Evolutionary conservation across 768 basidiomycete species (phyloP).

Genomic region (Trametes meyenii): DNA sequence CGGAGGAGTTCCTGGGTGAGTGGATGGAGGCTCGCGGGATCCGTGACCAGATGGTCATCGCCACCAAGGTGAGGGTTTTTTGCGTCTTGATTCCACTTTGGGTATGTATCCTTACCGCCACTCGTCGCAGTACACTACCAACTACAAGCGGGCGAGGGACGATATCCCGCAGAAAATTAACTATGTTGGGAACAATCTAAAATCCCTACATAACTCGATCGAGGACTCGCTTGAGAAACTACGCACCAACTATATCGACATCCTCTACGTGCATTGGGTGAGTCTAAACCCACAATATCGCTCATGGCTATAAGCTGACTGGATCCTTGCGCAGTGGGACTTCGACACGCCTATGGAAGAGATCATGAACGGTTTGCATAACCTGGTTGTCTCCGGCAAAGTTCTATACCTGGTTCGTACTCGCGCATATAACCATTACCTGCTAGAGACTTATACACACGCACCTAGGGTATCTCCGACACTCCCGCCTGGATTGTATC

Average conservation of each 20-base stretch:
- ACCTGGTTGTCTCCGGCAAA: constrained; percentile 52
- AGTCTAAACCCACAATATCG: constrained; percentile 31
- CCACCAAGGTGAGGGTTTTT: constrained; percentile 42
- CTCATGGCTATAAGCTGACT: constrained; percentile 41
- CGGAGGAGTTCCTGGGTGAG: constrained; percentile 56
- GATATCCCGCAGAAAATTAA: constrained; percentile 26
- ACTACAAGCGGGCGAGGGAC: constrained; percentile 26
- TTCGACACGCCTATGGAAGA: constrained; percentile 55
- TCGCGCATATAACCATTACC: neutral
- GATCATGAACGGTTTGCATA: constrained; percentile 56
- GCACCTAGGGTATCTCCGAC: constrained; percentile 30
- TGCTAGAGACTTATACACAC: neutral
- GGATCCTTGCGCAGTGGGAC: constrained; percentile 54
- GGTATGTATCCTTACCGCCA: too few relatives aligned
- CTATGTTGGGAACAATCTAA: constrained; percentile 44
- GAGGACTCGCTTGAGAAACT: constrained; percentile 44
- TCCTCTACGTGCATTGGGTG: constrained; percentile 46
- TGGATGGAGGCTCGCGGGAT: constrained; percentile 49
- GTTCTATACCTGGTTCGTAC: constrained; percentile 39
- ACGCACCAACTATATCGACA: constrained; percentile 47
- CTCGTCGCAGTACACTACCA: constrained; percentile 27
- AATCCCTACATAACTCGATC: constrained; percentile 40
- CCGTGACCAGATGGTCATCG: constrained; percentile 52
- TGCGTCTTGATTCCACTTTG: neutral
- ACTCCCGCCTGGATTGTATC: constrained; percentile 43